Evolutionary conservation across 148 eudicot species (phyloP), one percentile per base, ranked within the genome.

Genomic region (Fallopia convolvulus): DNA sequence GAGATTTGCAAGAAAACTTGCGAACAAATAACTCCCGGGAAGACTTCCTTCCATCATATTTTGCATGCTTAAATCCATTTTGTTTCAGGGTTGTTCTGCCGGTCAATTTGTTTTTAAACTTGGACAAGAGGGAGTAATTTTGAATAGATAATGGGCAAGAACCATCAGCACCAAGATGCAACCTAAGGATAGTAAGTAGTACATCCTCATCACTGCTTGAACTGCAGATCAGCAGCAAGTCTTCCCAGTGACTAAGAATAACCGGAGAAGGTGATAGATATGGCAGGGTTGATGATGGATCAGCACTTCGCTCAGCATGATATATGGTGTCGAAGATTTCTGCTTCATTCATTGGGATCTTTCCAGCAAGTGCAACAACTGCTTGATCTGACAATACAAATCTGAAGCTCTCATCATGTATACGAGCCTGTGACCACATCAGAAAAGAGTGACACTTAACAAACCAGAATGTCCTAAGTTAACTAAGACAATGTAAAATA

Each of bases 401-500:
- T 87, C 90, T 90, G 85, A 95, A 87, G 88, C 97, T 91, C 79
- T 95, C 99, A 84, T 95, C 99, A 82, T 95, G 99, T 72, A 93
- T 80, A 75, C 97, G 97, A 76, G 99, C 99, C 97, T 92, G 88
- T 75, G 82, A 81, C 0, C 13, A 82, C 55, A 79, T 23, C 41
- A 79, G 74, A 44, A 18, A 10, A 58, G 26, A 68, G 44, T 6
- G 46, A 39, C 42, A n/a, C 44, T 68, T 68, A 68, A 68, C 44
- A 68, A 14, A 12, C 72, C 9, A 36, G 33, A 68, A 68, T 4
- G 3, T 68, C n/a, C 21, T 15, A 68, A 68, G 3, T 30, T 14
- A 32, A 65, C 23, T 18, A 65, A 65, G 70, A 32, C 41, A 65
- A 65, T 21, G 18, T 65, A 33, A 65, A 30, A 0, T 13, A 65